Conservation (phyloP, 2,329 filamentous ascomycete genomes). For the Penicillium sp. region DNA sequence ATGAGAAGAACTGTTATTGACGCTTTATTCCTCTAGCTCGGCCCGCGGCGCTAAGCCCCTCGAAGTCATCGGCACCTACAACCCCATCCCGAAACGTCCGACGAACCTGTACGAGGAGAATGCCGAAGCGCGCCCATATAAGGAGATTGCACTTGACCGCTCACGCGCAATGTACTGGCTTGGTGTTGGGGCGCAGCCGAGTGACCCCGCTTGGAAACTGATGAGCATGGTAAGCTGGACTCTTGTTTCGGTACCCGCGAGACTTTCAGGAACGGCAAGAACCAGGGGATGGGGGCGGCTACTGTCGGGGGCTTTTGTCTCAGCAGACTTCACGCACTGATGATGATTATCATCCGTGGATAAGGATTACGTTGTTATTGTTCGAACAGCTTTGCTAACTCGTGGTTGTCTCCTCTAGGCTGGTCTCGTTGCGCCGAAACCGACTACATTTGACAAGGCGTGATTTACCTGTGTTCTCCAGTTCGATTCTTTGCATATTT, state of each 20-base stretch:
- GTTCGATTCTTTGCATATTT: not conserved
- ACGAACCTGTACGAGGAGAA: constrained; percentile 48
- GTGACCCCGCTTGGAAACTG: constrained; percentile 81
- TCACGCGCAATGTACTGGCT: constrained; percentile 89
- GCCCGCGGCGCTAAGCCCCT: constrained; percentile 84
- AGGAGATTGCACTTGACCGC: constrained; percentile 85
- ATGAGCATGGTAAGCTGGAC: constrained; percentile 65
- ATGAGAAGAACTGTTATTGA: constrained; percentile 7
- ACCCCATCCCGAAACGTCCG: constrained; percentile 55
- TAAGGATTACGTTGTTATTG: not conserved
- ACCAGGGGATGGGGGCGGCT: not conserved
- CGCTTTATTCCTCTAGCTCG: constrained; percentile 53
- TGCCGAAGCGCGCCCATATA: constrained; percentile 65
- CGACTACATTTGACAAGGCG: constrained; percentile 22
- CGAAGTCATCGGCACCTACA: constrained; percentile 77
- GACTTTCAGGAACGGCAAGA: not conserved
- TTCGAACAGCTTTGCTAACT: constrained; percentile 5
- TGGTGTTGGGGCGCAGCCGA: constrained; percentile 92
- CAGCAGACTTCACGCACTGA: not conserved
- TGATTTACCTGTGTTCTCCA: constrained; percentile 6
- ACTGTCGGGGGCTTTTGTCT: not conserved
- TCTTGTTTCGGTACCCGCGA: not conserved
- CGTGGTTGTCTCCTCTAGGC: constrained; percentile 24
- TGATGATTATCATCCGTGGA: not conserved
- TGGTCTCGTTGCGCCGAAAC: constrained; percentile 35